Base-by-base conservation (phyloP, 2,329 filamentous ascomycete genomes). In the Dactylella cylindrospora region DNA sequence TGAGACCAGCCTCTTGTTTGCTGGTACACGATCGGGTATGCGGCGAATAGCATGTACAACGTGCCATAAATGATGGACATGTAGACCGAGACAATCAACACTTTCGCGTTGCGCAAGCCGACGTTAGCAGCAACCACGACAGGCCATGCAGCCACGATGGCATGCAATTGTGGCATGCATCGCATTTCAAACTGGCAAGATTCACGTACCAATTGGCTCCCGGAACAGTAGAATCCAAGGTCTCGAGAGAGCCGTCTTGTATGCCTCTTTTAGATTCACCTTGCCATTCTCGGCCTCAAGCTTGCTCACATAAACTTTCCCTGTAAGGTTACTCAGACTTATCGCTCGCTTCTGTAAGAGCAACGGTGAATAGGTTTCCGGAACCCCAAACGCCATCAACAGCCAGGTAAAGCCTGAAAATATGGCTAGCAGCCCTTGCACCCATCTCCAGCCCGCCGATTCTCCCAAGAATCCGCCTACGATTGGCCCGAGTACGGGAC, bases 171-270 rank as follows among this genome's bases (percentile, higher is more conserved):
- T n/a, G n/a, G n/a, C n/a, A n/a, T n/a, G n/a, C n/a, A n/a, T 12
- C 13, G 6, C 8, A n/a, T 41, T 26, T 19, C 20, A 41, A 5
- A 26, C n/a, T n/a, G 19, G 38, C 13, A 32, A 19, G n/a, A 31
- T 13, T 20, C 12, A 50, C 53, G 25, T 2, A 44, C 54, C 54
- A 65, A 86, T 88, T 1, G 85, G 85, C 69, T 88, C 85, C 52
- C 75, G 74, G 75, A 88, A 84, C 5, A 88, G 77, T 46, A 88
- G 77, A 38, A 84, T 74, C 82, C 84, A 85, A 1, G 85, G 85
- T 2, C 85, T 77, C 43, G 78, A 75, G n/a, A 86, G 74, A 3
- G 80, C 78, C 2, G 78, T 76, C 50, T 76, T 76, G 70, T 85
- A 79, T 31, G 79, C 77, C 49, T 76, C 70, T 5, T 68, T 69